Base-by-base conservation (phyloP, 352 stramenopile species). In the Aphanomyces euteiches region DNA sequence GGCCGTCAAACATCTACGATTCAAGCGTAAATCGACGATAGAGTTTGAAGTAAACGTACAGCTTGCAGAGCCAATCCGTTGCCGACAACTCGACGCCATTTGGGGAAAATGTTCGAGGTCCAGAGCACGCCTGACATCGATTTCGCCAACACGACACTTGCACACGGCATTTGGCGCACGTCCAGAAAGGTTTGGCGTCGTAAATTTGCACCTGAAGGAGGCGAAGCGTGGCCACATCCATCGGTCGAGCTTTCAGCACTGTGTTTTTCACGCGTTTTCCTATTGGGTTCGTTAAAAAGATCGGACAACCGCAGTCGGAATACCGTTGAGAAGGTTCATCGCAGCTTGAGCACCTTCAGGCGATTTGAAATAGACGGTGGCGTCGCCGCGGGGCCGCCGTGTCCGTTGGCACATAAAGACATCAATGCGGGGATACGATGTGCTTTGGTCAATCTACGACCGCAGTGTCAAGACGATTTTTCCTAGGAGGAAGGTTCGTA, bases 331-430 rank as follows among this genome's bases (percentile, higher is more conserved):
- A 7, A 50, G 4, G 3, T 17, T 4, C 8, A 63, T 28, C 34
- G 64, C 64, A 5, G 10, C 7, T 10, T 5, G 12, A 7, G 39
- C 64, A 19, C 21, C 47, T 10, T 38, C 34, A 4, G 54, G 5
- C 10, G 47, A 48, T 21, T n/a, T 63, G n/a, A 70, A 70, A 28
- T 39, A 56, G 10, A 54, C 45, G 45, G 48, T 40, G 37, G 45
- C 64, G 28, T 70, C 64, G 19, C 64, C 47, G 1, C 64, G 64
- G 13, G 64, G 64, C 5, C 64, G 64, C 12, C 36, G 45, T 10
- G 54, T 70, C 4, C 54, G 48, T 19, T 60, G 47, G 40, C 53
- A 61, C 36, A 70, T 41, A 21, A 63, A 70, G 15, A 70, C 54
- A 10, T 70, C 64, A 36, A 70, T 70, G 47, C 21, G 43, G 4